Evolutionary conservation across 176 grass and related monocot genomes (phyloP), one percentile per base, ranked within the genome.

Genomic region (Urochloa ruziziensis): DNA sequence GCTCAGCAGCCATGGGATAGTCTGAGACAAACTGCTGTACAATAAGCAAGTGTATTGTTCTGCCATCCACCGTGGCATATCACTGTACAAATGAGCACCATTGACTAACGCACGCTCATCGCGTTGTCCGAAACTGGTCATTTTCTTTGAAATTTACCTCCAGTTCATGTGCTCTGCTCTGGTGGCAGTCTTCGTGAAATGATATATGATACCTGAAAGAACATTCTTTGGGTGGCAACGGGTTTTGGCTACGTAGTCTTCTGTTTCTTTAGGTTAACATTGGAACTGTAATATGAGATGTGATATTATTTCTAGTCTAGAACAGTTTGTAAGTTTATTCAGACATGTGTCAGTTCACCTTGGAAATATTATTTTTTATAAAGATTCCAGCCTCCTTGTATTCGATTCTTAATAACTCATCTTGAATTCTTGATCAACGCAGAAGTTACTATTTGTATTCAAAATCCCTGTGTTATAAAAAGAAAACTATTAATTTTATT

Each of bases 61-160:
- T 74, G 79, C 69, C 74, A 86, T 87, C 84, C 48, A 32, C 48
- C n/a, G 79, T 86, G 83, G 59, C 39, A 60, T 57, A 73, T 73
- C 74, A 39, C 74, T 90, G 89, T 90, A 90, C 89, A 90, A 83
- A 90, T 79, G 88, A 35, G 42, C 84, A 74, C 42, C 49, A 73
- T 83, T 52, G 58, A 52, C 74, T 67, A 74, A 86, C 80, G 58
- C 62, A 62, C 32, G 23, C 18, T 42, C 37, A 23, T 61, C 67
- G n/a, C 46, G 51, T 65, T 80, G 70, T 83, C 84, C 28, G 83
- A 82, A 81, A 73, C 73, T 67, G 59, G 84, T 67, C 79, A 51
- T 79, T 67, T 62, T 53, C 68, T 69, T 87, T 15, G 35, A 79
- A 79, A 58, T 79, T 83, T 77, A 58, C 64, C 87, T 53, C 82